These are phyloP conservation scores for Thelonectria discophora DNA, from an alignment of 2,329 filamentous ascomycete species.

Conservation along the genomic window DNA sequence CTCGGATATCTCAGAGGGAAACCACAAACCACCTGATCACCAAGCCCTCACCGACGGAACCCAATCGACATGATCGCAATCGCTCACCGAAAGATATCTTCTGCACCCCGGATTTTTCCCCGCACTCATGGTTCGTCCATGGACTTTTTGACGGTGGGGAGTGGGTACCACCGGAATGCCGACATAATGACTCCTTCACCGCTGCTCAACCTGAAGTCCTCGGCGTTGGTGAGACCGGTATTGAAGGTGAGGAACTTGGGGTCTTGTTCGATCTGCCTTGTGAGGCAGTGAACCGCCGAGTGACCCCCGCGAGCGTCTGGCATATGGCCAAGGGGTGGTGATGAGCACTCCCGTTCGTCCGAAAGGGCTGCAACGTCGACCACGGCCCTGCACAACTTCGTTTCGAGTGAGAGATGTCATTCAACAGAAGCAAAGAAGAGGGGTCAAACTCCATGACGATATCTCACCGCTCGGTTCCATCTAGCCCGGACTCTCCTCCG, in stretches of 20 bases:
- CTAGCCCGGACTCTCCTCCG: background rate
- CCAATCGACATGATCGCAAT: background rate
- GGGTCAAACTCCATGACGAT: background rate
- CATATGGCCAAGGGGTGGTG: background rate
- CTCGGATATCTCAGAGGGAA: background rate
- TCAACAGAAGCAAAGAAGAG: background rate
- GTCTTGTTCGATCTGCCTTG: background rate
- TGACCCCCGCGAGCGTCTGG: background rate
- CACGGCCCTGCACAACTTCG: background rate
- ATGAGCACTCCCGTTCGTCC: slow-evolving; percentile 4
- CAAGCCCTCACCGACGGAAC: background rate
- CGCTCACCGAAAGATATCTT: background rate
- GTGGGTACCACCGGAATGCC: slow-evolving; percentile 24
- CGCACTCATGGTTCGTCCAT: slow-evolving; percentile 22
- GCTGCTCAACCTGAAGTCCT: background rate
- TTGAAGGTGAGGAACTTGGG: background rate
- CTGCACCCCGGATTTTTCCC: slow-evolving; percentile 42
- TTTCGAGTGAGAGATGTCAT: background rate
- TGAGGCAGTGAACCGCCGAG: background rate
- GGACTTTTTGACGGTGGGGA: slow-evolving; percentile 20
- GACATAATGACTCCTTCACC: slow-evolving; percentile 9
- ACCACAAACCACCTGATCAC: background rate
- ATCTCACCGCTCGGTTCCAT: background rate
- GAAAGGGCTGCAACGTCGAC: background rate
- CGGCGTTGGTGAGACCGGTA: background rate